Base-by-base conservation (phyloP, 495 filamentous ascomycete species). In the Geoglossum glabrum region DNA sequence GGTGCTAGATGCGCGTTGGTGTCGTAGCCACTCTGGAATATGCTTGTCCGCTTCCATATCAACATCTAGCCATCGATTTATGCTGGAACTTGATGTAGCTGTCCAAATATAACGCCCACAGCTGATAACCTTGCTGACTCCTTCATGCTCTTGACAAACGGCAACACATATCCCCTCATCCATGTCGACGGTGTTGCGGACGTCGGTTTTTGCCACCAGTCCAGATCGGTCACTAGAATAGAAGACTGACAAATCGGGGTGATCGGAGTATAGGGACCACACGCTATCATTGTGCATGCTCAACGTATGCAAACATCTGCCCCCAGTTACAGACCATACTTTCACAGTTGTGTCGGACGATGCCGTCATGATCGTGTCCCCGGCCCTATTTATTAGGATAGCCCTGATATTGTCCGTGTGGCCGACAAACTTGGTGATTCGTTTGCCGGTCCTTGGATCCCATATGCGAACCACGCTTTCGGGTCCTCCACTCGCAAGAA, bases 201-300 rank as follows among this genome's bases (percentile, higher is more conserved):
- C 79, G 68, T 97, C 93, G 5, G 89, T 97, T 74, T 96, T 97
- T 34, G 88, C 90, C 45, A 97, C 84, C 57, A 96, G 67, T 1
- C 92, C 92, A 4, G 86, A 88, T 23, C 89, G 79, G 67, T 98
- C 92, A 63, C 85, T 86, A 33, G 90, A 96, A 70, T 96, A 95
- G 66, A 97, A 95, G 13, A 95, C 78, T 3, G 83, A 83, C 2
- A 98, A 76, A 49, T 83, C 73, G 8, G 89, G 89, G 63, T 95
- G 79, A 55, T 90, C 81, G 0, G 92, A 95, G 65, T 84, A 93
- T 21, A 98, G 75, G 28, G 88, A 92, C 92, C 92, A 98, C 21
- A 98, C 90, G 66, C 89, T 95, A 64, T 93, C 87, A 66, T 92
- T 94, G 67, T 98, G 92, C 92, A 97, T 97, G 17, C 89, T 95